Evolutionary conservation across 2,329 filamentous ascomycete species (phyloP), one percentile per base, ranked within the genome.

Genomic region (Neofusicoccum ribis): DNA sequence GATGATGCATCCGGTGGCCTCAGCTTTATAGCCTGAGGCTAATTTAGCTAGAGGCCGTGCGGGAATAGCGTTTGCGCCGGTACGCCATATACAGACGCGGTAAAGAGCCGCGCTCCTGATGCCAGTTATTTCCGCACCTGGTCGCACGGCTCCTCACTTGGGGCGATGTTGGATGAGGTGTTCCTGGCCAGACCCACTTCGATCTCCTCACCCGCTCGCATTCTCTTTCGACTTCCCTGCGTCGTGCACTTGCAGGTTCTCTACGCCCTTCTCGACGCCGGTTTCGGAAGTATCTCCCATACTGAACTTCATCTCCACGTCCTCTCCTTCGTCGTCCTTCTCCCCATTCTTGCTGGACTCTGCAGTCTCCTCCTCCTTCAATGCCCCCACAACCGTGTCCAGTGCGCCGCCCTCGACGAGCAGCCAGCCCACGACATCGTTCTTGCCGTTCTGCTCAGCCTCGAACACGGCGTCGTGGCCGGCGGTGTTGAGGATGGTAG

Each of bases 401-500:
- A 79, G 67, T 56, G 76, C 79, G 27, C 80, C 80, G 4, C 80
- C 81, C n/a, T 78, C 78, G 46, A 78, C 79, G 47, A 83, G 75
- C 68, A 84, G 68, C 72, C 78, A 81, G 58, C 80, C 80, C 27
- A 83, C 81, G 15, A 83, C 80, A 20, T 82, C 79, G 63, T 76
- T 74, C 74, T 81, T 82, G 62, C 81, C 81, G 62, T 81, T 81
- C 43, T 81, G 73, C 70, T 83, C 81, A 3, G 82, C 82, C 71
- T 83, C 81, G 64, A 81, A 83, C 37, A 83, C 79, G 4, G 81
- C 80, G 66, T 82, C 90, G 71, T 96, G 91, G 34, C 96, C 93
- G 54, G 91, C 91, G 73, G 89, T 87, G 75, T 98, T 98, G 73
- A 89, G 89, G 37, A 92, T 81, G 11, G 88, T 88, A 4, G 93